Conservation (phyloP, 768 basidiomycete genomes). For the Phaeotremella fagi region DNA sequence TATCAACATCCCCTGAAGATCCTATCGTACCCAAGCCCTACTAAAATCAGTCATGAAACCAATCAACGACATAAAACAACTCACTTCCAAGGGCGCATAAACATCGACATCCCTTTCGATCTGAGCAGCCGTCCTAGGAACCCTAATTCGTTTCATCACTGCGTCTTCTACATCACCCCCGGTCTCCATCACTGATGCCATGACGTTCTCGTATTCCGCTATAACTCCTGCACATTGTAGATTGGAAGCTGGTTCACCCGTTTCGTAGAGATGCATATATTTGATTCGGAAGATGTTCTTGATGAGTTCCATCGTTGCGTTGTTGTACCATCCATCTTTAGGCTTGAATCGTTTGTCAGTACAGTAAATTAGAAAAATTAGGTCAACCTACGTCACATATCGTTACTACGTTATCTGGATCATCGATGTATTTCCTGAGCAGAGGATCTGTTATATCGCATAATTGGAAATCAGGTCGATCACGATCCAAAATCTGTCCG, state of each 20-base stretch:
- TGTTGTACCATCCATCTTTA: constrained; percentile 76
- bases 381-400: constrained; percentile 63
- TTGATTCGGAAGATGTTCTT: constrained; percentile 80
- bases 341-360: constrained; percentile 52
- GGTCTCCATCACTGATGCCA: neutral
- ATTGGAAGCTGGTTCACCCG: constrained; percentile 49
- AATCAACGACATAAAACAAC: too few relatives aligned
- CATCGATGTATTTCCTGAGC: constrained; percentile 73
- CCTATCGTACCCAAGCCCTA: too few relatives aligned
- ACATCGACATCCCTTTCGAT: too few relatives aligned
- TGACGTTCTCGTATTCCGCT: constrained; percentile 19
- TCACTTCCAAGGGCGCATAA: too few relatives aligned
- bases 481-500: constrained; percentile 69
- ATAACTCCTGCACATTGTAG: constrained; percentile 35
- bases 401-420: constrained; percentile 64
- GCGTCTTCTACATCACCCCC: neutral
- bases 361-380: constrained; percentile 49
- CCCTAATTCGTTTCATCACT: neutral
- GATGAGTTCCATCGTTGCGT: constrained; percentile 72
- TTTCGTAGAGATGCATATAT: constrained; percentile 61
- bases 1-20: too few relatives aligned
- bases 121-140: neutral
- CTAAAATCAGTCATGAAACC: too few relatives aligned
- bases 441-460: constrained; percentile 86
- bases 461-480: constrained; percentile 89